phyloP scores from a whole-genome alignment of 441 rosid species.

The Eugenia klotzschiana region DNA sequence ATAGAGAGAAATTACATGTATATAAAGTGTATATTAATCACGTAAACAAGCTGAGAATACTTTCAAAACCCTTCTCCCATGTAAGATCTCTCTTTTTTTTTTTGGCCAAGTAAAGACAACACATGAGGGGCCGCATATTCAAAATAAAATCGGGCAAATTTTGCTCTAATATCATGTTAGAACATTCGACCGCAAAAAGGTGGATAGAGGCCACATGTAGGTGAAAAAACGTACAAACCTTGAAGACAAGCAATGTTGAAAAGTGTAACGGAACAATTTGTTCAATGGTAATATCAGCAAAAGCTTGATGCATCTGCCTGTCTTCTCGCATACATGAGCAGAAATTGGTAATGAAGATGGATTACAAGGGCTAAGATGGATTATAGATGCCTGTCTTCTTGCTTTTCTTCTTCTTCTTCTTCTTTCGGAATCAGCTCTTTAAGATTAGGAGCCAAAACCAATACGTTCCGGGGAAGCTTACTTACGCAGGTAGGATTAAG shows the following conservation, averaged over 20 bases:
- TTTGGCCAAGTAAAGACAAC: background rate
- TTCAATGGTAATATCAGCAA: background rate
- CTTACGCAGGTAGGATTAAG: background rate
- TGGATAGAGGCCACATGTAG: background rate
- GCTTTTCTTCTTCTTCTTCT: background rate
- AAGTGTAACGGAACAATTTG: background rate
- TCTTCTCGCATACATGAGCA: background rate
- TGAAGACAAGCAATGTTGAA: background rate
- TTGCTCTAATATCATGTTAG: background rate
- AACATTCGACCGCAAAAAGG: background rate
- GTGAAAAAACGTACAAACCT: background rate
- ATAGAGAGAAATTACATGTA: accelerated
- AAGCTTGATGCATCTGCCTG: background rate
- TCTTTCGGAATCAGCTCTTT: background rate
- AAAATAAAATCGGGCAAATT: background rate
- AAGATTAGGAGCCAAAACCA: background rate
- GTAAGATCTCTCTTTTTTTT: background rate
- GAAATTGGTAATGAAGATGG: background rate
- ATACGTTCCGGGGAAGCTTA: background rate
- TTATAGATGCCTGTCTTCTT: background rate
- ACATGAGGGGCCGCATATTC: background rate
- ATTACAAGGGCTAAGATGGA: background rate
- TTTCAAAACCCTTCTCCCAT: background rate
- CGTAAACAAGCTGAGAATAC: background rate
- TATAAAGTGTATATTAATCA: background rate